Conservation (phyloP, 208 protist genomes). For the Leishmania aethiopica region DNA sequence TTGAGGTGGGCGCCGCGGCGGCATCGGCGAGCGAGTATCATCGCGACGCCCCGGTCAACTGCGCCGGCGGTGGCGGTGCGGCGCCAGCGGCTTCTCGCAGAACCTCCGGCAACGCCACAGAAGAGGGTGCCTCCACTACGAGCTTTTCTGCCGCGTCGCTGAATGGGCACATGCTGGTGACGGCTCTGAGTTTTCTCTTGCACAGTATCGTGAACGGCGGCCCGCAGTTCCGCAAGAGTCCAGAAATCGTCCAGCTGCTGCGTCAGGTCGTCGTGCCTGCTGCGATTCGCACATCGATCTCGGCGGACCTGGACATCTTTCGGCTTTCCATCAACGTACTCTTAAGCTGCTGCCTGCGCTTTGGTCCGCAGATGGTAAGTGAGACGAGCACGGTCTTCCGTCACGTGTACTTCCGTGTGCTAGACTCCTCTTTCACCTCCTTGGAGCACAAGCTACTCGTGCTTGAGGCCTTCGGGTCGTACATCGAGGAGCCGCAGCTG, state of each 20-base stretch:
- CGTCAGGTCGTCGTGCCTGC: conserved; percentile 84
- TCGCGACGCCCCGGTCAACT: not conserved
- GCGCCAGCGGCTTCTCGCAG: not conserved
- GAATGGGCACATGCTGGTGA: conserved; percentile 36
- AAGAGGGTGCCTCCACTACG: conserved; percentile 8
- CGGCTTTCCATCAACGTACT: conserved; percentile 93
- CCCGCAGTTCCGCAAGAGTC: conserved; percentile 78
- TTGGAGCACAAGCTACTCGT: conserved; percentile 92
- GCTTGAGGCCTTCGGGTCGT: conserved; percentile 82
- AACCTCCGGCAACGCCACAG: not conserved
- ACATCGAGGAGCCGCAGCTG: conserved; percentile 94
- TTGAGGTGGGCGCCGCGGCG: not conserved
- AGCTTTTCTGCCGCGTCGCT: conserved; percentile 15
- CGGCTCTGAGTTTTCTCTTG: conserved; percentile 62
- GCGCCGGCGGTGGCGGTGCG: not conserved
- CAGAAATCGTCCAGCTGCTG: conserved; percentile 71
- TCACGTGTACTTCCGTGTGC: conserved; percentile 92
- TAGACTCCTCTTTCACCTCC: conserved; percentile 86
- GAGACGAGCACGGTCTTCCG: conserved; percentile 94
- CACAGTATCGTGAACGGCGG: conserved; percentile 90
- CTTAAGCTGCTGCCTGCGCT: conserved; percentile 80
- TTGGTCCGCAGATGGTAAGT: conserved; percentile 91
- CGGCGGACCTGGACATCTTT: conserved; percentile 84
- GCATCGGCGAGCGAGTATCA: not conserved
- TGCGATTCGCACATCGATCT: conserved; percentile 86